Evolutionary conservation across 176 grass and related monocot species (phyloP).

Genomic region (Avena atlantica): DNA sequence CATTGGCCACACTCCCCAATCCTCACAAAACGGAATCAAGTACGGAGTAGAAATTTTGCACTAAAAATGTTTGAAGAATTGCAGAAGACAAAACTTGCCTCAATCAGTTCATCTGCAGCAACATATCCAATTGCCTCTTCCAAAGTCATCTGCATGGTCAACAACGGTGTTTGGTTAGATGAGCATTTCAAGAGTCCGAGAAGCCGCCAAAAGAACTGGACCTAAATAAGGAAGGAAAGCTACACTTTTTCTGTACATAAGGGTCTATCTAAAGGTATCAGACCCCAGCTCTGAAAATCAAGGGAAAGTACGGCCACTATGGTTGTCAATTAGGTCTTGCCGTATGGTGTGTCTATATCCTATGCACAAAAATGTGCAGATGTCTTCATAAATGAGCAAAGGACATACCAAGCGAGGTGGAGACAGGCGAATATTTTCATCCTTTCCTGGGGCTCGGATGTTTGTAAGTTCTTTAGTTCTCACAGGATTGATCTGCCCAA

Average conservation of each 20-base stretch:
- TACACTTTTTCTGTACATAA: constrained; percentile 32
- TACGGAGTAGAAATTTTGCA: background rate
- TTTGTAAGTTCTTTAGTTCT: constrained; percentile 98
- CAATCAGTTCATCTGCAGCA: constrained; percentile 98
- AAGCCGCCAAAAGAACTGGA: background rate
- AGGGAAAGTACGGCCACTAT: background rate
- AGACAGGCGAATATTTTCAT: constrained; percentile 90
- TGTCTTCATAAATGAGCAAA: constrained; percentile 15
- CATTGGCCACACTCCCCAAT: constrained; percentile 15
- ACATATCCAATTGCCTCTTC: constrained; percentile 99
- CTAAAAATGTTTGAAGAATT: constrained; percentile 12
- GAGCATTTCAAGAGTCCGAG: background rate
- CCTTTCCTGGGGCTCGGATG: constrained; percentile 91
- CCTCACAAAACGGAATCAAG: constrained; percentile 14
- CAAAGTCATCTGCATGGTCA: constrained; percentile 87
- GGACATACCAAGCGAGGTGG: constrained; percentile 88
- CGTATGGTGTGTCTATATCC: constrained; percentile 3
- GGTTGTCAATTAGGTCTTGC: background rate
- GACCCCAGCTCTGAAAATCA: background rate
- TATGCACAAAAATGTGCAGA: background rate
- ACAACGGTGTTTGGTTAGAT: background rate
- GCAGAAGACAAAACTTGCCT: constrained; percentile 64
- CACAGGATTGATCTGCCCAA: constrained; percentile 86
- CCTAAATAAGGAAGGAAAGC: background rate
- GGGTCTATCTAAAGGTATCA: background rate